Evolutionary conservation across 2,329 filamentous ascomycete genomes (phyloP).

Genomic region (Aulographum hederae): DNA sequence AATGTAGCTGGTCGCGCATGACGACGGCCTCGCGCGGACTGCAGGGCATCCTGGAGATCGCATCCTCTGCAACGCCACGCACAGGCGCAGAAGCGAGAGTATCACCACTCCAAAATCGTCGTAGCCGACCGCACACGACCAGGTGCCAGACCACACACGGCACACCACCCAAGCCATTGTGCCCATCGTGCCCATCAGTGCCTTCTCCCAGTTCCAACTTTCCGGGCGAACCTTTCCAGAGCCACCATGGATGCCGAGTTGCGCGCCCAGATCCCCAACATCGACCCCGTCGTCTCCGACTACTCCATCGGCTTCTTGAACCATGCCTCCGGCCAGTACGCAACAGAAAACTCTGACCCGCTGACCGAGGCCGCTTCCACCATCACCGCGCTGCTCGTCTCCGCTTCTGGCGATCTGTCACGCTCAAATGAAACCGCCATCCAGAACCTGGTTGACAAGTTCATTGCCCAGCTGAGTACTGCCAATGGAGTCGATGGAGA

Average conservation of each 20-base stretch:
- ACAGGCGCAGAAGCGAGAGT: no score
- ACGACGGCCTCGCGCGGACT: no score
- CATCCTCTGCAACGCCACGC: no score
- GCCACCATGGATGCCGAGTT: conserved; percentile 82
- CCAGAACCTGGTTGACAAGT: conserved; percentile 70
- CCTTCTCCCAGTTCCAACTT: no score
- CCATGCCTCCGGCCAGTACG: conserved; percentile 72
- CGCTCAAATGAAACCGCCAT: conserved; percentile 58
- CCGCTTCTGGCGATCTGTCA: conserved; percentile 73
- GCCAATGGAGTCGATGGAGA: conserved; percentile 51
- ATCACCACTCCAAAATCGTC: no score
- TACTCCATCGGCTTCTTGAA: conserved; percentile 89
- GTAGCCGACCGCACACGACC: no score
- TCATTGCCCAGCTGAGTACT: conserved; percentile 64
- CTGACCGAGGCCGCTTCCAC: conserved; percentile 67
- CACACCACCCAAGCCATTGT: no score
- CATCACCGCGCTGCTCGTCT: conserved; percentile 77
- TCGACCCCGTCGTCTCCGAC: conserved; percentile 76
- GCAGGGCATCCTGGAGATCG: no score
- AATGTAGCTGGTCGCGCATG: no score
- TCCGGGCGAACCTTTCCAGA: no score
- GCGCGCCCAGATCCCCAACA: conserved; percentile 63
- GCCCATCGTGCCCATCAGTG: no score
- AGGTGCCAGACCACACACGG: no score
- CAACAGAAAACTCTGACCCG: conserved; percentile 48